Evolutionary conservation across 805 yeast species (phyloP).

Genomic region (Monosporozyma unispora): DNA sequence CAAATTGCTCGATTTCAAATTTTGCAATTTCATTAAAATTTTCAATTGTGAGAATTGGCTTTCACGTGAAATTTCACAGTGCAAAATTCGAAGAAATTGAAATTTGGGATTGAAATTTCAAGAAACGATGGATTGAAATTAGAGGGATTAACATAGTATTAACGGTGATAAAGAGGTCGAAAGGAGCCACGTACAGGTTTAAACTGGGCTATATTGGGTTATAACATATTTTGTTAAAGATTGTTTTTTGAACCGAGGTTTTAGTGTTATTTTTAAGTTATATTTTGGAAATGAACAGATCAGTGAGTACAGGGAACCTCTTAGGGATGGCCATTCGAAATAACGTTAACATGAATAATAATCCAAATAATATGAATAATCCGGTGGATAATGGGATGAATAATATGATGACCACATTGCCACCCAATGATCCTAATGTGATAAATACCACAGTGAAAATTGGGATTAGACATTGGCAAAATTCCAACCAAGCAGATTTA

Average conservation of each 20-base stretch:
- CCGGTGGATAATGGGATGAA: constrained; percentile 3
- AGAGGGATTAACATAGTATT: too few relatives aligned
- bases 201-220: too few relatives aligned
- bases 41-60: not conserved
- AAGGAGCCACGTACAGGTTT: too few relatives aligned
- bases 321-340: constrained; percentile 1
- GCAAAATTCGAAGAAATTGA: not conserved
- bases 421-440: not conserved
- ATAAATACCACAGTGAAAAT: constrained; percentile 36
- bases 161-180: too few relatives aligned
- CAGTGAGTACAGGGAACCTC: not conserved
- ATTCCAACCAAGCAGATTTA: constrained; percentile 62
- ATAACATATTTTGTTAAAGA: not conserved
- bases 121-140: not conserved
- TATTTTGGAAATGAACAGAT: not conserved
- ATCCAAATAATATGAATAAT: constrained; percentile 8
- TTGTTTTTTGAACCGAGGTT: not conserved
- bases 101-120: not conserved
- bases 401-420: not conserved
- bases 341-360: not conserved
- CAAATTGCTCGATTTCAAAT: not conserved
- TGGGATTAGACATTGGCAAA: constrained; percentile 74
- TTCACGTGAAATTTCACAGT: too few relatives aligned
- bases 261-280: not conserved
- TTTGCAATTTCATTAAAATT: not conserved